A percentile compares a stretch with the other conserved stretches of the same genome.
Evolutionary conservation across 108 stramenopile genomes (phyloP).

Genomic region (Nannochloropsis granulata): DNA sequence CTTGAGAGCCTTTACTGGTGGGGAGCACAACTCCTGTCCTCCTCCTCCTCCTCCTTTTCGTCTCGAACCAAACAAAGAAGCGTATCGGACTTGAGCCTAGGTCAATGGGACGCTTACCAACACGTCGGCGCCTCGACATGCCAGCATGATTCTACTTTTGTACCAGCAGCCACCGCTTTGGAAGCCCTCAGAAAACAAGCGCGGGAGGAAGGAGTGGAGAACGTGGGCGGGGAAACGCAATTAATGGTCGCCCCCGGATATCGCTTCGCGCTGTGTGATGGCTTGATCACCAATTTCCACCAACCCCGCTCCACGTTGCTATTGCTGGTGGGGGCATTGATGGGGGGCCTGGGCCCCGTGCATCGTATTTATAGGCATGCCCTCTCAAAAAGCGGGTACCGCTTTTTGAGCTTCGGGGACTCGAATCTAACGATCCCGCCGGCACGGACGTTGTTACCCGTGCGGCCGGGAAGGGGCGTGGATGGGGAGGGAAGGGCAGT

Average conservation of each 20-base stretch:
- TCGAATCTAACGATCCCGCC: background rate
- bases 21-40: slow-evolving; percentile 21
- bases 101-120: slow-evolving; percentile 31
- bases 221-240: slow-evolving; percentile 26
- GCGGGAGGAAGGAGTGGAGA: slow-evolving; percentile 1
- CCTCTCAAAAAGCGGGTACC: background rate
- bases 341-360: background rate
- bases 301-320: slow-evolving; percentile 48
- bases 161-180: slow-evolving; percentile 9
- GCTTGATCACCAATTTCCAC: slow-evolving; percentile 48
- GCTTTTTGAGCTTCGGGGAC: background rate
- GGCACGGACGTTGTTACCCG: background rate
- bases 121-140: background rate
- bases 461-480: background rate
- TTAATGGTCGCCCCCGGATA: slow-evolving; percentile 41
- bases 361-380: background rate
- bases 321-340: slow-evolving; percentile 29
- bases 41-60: background rate
- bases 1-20: slow-evolving; percentile 44
- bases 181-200: slow-evolving; percentile 12
- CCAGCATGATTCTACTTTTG: background rate
- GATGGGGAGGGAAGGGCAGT: background rate
- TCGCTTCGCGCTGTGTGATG: slow-evolving; percentile 38
- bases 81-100: slow-evolving; percentile 19
- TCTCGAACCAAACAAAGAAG: background rate